Conservation (phyloP, 1,284 basidiomycete species). For the Naganishia sp. region DNA sequence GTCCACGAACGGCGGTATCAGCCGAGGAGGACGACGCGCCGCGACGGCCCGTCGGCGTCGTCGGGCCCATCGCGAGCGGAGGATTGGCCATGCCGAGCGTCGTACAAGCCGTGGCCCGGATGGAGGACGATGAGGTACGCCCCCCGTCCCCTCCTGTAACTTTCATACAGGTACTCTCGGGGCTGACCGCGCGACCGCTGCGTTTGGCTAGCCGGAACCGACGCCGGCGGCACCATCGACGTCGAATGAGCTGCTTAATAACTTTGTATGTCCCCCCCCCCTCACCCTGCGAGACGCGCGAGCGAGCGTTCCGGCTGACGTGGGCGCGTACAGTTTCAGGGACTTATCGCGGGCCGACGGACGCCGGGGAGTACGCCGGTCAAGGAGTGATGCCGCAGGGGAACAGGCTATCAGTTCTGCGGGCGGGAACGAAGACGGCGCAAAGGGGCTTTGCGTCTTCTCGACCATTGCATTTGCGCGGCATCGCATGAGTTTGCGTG, state of each 20-base stretch:
- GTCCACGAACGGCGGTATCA: slow-evolving; percentile 3
- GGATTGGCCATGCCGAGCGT: slow-evolving; percentile 80
- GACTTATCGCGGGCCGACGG: slow-evolving; percentile 41
- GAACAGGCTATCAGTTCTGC: no score
- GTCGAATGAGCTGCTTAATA: slow-evolving; percentile 48
- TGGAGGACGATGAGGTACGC: slow-evolving; percentile 62
- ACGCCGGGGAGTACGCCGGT: slow-evolving; percentile 30
- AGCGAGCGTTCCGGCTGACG: background rate
- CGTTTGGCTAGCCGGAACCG: background rate
- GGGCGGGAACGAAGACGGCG: no score
- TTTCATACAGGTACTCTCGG: background rate
- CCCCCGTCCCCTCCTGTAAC: background rate
- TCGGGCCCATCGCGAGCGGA: slow-evolving; percentile 82
- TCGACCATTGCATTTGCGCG: no score
- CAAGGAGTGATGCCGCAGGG: background rate
- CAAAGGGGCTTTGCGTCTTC: no score
- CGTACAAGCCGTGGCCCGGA: slow-evolving; percentile 77
- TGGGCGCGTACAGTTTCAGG: slow-evolving; percentile 43
- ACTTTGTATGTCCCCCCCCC: slow-evolving; percentile 46
- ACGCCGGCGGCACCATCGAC: background rate
- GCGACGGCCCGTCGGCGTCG: slow-evolving; percentile 61
- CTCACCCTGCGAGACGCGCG: background rate
- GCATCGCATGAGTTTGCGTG: no score
- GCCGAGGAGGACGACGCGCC: slow-evolving; percentile 21
- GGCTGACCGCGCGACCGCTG: background rate